These are phyloP conservation scores for Corrigiola litoralis DNA, from an alignment of 179 eudicot genomes.

Conservation along the genomic window DNA sequence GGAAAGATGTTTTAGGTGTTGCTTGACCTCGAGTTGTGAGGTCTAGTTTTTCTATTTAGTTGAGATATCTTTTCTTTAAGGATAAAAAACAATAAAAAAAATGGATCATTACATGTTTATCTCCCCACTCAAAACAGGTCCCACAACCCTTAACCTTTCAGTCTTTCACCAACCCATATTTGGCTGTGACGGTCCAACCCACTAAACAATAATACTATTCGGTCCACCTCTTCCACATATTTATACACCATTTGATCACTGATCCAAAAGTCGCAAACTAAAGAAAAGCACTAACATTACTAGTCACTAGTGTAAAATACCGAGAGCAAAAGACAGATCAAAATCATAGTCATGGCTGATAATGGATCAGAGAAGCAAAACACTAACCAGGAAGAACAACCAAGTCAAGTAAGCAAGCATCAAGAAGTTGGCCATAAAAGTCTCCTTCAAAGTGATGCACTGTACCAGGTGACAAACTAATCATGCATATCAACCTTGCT, in stretches of 20 bases:
- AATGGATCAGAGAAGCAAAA: constrained; percentile 26
- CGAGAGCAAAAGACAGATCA: background rate
- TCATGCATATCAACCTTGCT: background rate
- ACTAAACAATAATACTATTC: background rate
- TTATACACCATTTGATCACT: background rate
- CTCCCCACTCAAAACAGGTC: background rate
- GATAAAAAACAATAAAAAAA: no score
- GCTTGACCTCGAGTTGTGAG: no score
- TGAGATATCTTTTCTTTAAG: background rate
- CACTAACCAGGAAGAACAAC: background rate
- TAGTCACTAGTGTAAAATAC: background rate
- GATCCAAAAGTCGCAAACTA: background rate
- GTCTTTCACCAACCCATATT: constrained; percentile 18
- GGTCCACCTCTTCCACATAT: background rate
- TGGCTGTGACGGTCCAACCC: constrained; percentile 7
- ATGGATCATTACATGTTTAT: background rate
- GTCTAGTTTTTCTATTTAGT: background rate
- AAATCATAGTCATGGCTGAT: constrained; percentile 31
- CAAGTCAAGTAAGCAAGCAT: constrained; percentile 37
- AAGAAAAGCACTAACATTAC: background rate
- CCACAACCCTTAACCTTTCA: constrained; percentile 15
- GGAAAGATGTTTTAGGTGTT: no score
- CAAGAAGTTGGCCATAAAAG: constrained; percentile 91
- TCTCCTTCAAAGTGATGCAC: constrained; percentile 84
- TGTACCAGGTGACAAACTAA: constrained; percentile 55